Evolutionary conservation across 129 eudicot species (phyloP).

Genomic region (Saposhnikovia divaricata): DNA sequence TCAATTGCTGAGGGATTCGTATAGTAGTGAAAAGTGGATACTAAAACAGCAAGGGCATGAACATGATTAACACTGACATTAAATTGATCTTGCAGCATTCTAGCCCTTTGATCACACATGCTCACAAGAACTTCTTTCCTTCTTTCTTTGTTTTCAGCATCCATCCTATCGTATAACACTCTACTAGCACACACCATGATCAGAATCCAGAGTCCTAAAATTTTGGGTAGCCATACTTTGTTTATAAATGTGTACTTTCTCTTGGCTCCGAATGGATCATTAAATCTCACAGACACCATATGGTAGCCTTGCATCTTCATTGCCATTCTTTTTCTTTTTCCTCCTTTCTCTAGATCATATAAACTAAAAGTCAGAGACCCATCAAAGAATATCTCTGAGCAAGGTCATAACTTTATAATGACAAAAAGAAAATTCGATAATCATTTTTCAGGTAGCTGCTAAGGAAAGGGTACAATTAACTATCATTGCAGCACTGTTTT

Average conservation of each 20-base stretch:
- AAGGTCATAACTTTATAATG: constrained; percentile 5
- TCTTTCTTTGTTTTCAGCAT: constrained; percentile 47
- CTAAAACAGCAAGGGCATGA: constrained; percentile 82
- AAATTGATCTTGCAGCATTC: constrained; percentile 90
- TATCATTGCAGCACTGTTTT: constrained; percentile 46
- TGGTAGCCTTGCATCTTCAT: constrained; percentile 56
- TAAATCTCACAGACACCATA: constrained; percentile 51
- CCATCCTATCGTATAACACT: constrained; percentile 32
- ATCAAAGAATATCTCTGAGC: background rate
- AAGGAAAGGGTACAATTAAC: constrained; percentile 12
- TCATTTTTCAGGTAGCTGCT: constrained; percentile 21
- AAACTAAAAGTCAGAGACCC: constrained; percentile 1
- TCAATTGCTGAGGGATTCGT: constrained; percentile 78
- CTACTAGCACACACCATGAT: constrained; percentile 25
- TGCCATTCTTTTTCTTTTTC: constrained; percentile 26
- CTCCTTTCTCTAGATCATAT: constrained; percentile 18
- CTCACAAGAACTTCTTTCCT: constrained; percentile 68
- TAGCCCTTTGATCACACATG: constrained; percentile 87
- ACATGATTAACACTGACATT: constrained; percentile 86
- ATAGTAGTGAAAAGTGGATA: constrained; percentile 74
- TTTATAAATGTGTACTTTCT: constrained; percentile 31
- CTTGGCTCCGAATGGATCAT: constrained; percentile 42
- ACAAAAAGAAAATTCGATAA: constrained; percentile 22
- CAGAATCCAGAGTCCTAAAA: constrained; percentile 37
- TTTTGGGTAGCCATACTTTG: constrained; percentile 30